Conservation (phyloP, 73 alveolate species). For the Strombidium stylifer region DNA sequence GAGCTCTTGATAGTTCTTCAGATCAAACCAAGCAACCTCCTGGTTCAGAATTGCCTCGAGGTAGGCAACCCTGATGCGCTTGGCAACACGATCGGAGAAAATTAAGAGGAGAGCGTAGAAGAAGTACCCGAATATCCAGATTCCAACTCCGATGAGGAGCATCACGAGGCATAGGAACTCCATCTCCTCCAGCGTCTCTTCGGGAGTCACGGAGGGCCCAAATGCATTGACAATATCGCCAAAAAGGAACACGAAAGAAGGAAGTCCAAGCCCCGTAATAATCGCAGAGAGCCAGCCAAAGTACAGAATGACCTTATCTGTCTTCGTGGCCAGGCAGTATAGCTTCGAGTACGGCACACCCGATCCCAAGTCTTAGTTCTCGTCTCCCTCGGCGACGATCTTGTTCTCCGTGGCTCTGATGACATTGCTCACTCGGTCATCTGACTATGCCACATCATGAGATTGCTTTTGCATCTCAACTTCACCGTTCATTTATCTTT, state of each 20-base stretch:
- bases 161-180: conserved; percentile 2
- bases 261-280: conserved; percentile 8
- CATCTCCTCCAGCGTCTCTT: background rate
- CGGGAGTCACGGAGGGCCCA: background rate
- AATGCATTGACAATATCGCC: conserved; percentile 8
- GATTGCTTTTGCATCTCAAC: too few species aligned
- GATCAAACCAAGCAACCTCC: conserved; percentile 88
- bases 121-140: conserved; percentile 44
- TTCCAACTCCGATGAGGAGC: conserved; percentile 24
- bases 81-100: conserved; percentile 43
- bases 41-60: conserved; percentile 63
- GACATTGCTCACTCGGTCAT: too few species aligned
- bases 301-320: background rate
- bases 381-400: too few species aligned
- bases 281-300: background rate
- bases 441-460: too few species aligned
- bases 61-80: conserved; percentile 56
- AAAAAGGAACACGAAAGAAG: conserved; percentile 3
- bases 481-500: too few species aligned
- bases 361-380: too few species aligned
- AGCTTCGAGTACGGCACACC: background rate
- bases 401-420: too few species aligned
- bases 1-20: conserved; percentile 67
- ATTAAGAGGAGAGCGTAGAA: conserved; percentile 57
- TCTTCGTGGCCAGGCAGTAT: background rate